A percentile compares a stretch with the other conserved stretches of the same genome.
These are phyloP conservation scores for Mycocentrospora acerina DNA, from an alignment of 2,329 filamentous ascomycete genomes.

Conservation along the genomic window DNA sequence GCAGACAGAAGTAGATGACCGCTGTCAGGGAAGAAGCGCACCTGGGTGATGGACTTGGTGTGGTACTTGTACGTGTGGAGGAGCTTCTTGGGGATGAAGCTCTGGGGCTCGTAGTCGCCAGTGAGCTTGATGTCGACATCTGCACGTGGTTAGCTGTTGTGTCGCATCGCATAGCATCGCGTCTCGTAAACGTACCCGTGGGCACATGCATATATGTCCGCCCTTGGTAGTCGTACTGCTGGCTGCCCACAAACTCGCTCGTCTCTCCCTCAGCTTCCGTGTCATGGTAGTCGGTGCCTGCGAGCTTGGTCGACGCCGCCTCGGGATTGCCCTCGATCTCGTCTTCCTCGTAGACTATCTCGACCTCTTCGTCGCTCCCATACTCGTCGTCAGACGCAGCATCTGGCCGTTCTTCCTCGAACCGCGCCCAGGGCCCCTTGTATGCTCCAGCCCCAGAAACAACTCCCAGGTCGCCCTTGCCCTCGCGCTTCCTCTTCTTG, in stretches of 20 bases:
- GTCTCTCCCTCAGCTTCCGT: constrained; percentile 64
- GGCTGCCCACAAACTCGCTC: constrained; percentile 79
- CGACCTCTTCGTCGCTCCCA: constrained; percentile 68
- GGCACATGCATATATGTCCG: constrained; percentile 98
- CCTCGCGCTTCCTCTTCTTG: constrained; percentile 80
- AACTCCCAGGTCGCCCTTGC: constrained; percentile 79
- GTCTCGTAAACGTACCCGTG: constrained; percentile 48
- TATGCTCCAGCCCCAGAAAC: constrained; percentile 88
- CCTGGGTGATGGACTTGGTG: constrained; percentile 79
- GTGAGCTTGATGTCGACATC: constrained; percentile 55
- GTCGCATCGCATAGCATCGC: neutral
- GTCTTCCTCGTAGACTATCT: constrained; percentile 76
- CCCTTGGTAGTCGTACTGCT: constrained; percentile 89
- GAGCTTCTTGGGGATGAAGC: constrained; percentile 93
- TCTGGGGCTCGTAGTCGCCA: constrained; percentile 78
- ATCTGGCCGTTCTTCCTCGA: constrained; percentile 71
- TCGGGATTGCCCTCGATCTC: constrained; percentile 62
- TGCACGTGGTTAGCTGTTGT: constrained; percentile 10
- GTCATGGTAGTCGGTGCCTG: constrained; percentile 56
- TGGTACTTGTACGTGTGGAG: constrained; percentile 87
- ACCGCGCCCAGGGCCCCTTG: constrained; percentile 91
- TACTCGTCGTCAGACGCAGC: constrained; percentile 62
- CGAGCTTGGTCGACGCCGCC: constrained; percentile 60
- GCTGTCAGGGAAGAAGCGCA: constrained; percentile 85
- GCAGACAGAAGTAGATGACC: constrained; percentile 88